Conservation (phyloP, 2,329 filamentous ascomycete species). For the Fusarium ramigenum region DNA sequence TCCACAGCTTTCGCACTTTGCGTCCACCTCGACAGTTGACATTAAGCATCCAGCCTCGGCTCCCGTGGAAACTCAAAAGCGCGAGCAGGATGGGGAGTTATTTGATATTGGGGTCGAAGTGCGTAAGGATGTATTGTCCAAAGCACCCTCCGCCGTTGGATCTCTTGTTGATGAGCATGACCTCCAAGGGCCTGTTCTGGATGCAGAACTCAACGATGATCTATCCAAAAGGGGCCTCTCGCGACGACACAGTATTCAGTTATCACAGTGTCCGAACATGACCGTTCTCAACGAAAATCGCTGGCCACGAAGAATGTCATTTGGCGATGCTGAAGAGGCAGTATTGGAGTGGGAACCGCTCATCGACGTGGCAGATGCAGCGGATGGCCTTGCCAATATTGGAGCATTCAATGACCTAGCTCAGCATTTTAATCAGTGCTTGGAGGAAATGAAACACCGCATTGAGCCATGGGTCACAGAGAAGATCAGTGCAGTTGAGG, state of each 20-base stretch:
- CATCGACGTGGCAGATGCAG: slow-evolving; percentile 50
- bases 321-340: slow-evolving; percentile 79
- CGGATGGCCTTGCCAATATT: slow-evolving; percentile 41
- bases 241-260: slow-evolving; percentile 68
- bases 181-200: slow-evolving; percentile 62
- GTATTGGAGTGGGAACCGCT: slow-evolving; percentile 73
- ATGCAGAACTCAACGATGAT: slow-evolving; percentile 57
- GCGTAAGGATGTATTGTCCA: slow-evolving; percentile 53
- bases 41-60: slow-evolving; percentile 32
- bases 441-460: slow-evolving; percentile 61
- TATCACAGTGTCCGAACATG: slow-evolving; percentile 44
- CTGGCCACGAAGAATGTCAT: slow-evolving; percentile 78
- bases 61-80: slow-evolving; percentile 34
- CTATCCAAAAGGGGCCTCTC: slow-evolving; percentile 61
- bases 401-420: slow-evolving; percentile 61
- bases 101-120: slow-evolving; percentile 52
- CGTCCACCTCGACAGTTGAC: slow-evolving; percentile 43
- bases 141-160: slow-evolving; percentile 64
- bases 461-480: slow-evolving; percentile 69
- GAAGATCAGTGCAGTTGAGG: slow-evolving; percentile 65
- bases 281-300: slow-evolving; percentile 62
- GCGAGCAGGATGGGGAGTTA: slow-evolving; percentile 42
- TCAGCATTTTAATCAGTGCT: slow-evolving; percentile 61
- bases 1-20: slow-evolving; percentile 38
- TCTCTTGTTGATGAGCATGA: slow-evolving; percentile 69